Evolutionary conservation across 2,329 filamentous ascomycete species (phyloP).

Genomic region (Claviceps arundinis): DNA sequence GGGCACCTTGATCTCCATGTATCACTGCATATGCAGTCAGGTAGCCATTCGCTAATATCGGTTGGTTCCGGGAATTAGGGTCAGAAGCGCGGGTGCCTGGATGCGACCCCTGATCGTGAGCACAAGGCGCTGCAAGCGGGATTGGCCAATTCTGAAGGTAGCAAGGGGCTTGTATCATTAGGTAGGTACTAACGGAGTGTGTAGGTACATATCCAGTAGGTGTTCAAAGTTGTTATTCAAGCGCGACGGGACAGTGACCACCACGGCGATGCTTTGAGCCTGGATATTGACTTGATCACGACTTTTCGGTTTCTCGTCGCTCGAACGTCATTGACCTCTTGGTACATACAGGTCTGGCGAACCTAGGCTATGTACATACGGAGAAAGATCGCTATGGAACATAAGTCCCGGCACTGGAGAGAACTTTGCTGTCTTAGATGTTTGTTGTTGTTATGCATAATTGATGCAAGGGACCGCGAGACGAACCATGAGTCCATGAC

Average conservation of each 20-base stretch:
- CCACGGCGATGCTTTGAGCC: neutral
- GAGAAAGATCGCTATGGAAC: neutral
- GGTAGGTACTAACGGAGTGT: too few relatives aligned
- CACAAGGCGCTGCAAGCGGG: slow-evolving; percentile 1
- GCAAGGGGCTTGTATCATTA: neutral
- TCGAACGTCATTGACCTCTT: neutral
- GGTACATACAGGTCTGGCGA: neutral
- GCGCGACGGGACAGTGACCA: neutral
- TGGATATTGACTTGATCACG: neutral
- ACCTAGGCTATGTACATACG: too few relatives aligned
- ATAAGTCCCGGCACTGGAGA: neutral
- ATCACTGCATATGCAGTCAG: neutral
- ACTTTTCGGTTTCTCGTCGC: neutral
- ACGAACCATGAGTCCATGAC: neutral
- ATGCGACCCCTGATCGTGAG: neutral
- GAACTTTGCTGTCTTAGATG: neutral
- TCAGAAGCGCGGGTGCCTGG: neutral
- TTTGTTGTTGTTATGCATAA: neutral
- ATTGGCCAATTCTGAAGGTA: slow-evolving; percentile 2
- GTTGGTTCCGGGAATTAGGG: slow-evolving; percentile 6
- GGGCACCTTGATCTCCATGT: neutral
- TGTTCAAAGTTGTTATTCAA: neutral
- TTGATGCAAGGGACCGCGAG: neutral
- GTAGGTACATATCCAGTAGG: too few relatives aligned
- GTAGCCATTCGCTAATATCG: neutral